These are phyloP conservation scores for Thymus quinquecostatus DNA, from an alignment of 257 asterid species.

Conservation along the genomic window DNA sequence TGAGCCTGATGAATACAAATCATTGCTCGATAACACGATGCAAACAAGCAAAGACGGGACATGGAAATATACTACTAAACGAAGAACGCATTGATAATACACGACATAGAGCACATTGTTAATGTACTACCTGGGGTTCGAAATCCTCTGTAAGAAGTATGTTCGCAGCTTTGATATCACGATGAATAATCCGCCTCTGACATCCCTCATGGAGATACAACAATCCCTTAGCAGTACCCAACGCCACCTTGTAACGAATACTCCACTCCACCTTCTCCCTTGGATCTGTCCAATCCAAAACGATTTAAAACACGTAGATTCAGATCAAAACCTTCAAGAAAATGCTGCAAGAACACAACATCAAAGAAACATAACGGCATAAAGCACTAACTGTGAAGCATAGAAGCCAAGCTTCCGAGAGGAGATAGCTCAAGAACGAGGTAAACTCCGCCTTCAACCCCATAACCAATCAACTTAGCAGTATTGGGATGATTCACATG, in stretches of 20 bases:
- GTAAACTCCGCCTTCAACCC: slow-evolving; percentile 86
- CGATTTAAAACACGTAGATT: slow-evolving; percentile 3
- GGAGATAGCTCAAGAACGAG: slow-evolving; percentile 96
- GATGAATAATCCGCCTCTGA: slow-evolving; percentile 87
- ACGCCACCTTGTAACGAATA: slow-evolving; percentile 70
- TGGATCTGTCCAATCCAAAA: slow-evolving; percentile 46
- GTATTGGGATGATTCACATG: slow-evolving; percentile 95
- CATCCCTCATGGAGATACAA: slow-evolving; percentile 92
- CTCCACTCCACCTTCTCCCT: slow-evolving; percentile 75
- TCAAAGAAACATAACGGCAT: neutral
- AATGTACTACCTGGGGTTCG: slow-evolving; percentile 88
- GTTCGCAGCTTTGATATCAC: slow-evolving; percentile 96
- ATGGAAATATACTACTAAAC: neutral
- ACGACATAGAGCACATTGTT: too few relatives aligned
- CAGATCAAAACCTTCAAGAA: neutral
- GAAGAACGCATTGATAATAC: neutral
- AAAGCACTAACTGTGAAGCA: slow-evolving; percentile 86
- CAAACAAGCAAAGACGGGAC: neutral
- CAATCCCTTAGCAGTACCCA: slow-evolving; percentile 85
- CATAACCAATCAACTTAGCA: slow-evolving; percentile 88
- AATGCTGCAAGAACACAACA: neutral
- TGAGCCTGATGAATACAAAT: neutral
- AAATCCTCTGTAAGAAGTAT: slow-evolving; percentile 82
- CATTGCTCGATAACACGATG: neutral
- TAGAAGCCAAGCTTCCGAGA: slow-evolving; percentile 85